Conservation (phyloP, 371 early-diverging fungal species). For the Mortierella sp. region DNA sequence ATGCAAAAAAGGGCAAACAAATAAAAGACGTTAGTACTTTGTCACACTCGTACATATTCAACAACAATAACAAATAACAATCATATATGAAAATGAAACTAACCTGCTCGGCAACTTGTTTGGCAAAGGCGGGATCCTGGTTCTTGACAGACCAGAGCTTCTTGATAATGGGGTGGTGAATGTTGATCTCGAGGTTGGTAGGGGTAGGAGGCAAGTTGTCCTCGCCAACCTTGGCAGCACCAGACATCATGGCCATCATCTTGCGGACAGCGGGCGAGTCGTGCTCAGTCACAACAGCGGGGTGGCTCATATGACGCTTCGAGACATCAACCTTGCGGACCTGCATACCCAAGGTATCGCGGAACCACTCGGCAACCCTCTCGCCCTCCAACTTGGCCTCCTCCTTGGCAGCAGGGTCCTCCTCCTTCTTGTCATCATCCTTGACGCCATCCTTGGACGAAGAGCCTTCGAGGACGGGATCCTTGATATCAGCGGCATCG, state of each 20-base stretch:
- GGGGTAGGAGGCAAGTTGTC: conserved; percentile 64
- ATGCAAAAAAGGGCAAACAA: background rate
- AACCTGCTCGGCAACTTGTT: conserved; percentile 73
- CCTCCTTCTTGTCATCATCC: conserved; percentile 22
- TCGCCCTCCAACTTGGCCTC: conserved; percentile 72
- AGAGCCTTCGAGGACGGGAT: conserved; percentile 59
- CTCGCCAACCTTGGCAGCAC: conserved; percentile 72
- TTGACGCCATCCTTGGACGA: conserved; percentile 56
- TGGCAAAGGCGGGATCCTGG: conserved; percentile 74
- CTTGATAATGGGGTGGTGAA: conserved; percentile 82
- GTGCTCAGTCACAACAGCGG: conserved; percentile 84
- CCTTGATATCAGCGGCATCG: conserved; percentile 77
- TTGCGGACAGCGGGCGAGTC: conserved; percentile 84
- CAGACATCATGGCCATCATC: conserved; percentile 79
- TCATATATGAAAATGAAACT: background rate
- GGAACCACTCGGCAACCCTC: conserved; percentile 78
- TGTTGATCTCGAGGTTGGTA: conserved; percentile 89
- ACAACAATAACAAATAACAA: background rate
- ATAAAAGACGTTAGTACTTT: background rate
- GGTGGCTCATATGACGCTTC: conserved; percentile 76
- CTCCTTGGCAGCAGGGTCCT: conserved; percentile 62
- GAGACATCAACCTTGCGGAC: conserved; percentile 81
- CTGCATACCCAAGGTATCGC: conserved; percentile 70
- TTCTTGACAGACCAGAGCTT: conserved; percentile 73
- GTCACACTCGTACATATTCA: background rate